Base-by-base conservation (phyloP, 768 basidiomycete genomes). In the Botryobasidium botryosum region DNA sequence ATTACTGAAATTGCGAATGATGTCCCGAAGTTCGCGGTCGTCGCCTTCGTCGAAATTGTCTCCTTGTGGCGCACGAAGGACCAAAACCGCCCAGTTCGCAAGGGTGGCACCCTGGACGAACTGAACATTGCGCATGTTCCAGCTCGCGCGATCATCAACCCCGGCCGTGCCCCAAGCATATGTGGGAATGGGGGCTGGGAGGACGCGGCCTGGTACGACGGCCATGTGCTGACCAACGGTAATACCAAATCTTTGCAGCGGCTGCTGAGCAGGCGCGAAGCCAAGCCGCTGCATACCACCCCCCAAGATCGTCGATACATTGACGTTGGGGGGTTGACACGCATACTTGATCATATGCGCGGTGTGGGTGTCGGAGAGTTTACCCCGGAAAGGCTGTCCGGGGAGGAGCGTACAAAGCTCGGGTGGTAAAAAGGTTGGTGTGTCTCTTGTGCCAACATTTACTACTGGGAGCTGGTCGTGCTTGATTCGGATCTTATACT, bases 51-150 rank as follows among this genome's bases (percentile, higher is more conserved):
- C 27, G 51, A 85, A 85, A 53, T 85, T 81, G 35, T 73, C 71
- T n/a, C 70, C 66, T 15, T 68, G 64, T 50, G 84, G 21, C 26
- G 43, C 82, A 46, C 65, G 61, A 51, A 87, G 72, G 35, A 83
- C 61, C 12, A 87, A 61, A 8, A 84, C 76, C 1, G 67, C 70
- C 79, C 81, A 84, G 20, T 70, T 71, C 20, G 63, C 62, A 40
- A 87, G 58, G 12, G 53, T 59, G 5, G 65, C 73, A 7, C 79
- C 79, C 21, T 56, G 59, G 2, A 71, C 61, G 53, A 86, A 86
- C 51, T 69, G 72, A 52, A 79, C 75, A 35, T 68, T 65, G 38
- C 70, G 56, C 43, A 85, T 75, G 50, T 86, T 86, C 84, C 84
- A 87, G 31, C 71, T 69, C 1, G 76, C 85, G 40, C 54, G 59